These are phyloP conservation scores for Scedosporium boydii DNA, from an alignment of 2,329 filamentous ascomycete genomes.

Conservation along the genomic window DNA sequence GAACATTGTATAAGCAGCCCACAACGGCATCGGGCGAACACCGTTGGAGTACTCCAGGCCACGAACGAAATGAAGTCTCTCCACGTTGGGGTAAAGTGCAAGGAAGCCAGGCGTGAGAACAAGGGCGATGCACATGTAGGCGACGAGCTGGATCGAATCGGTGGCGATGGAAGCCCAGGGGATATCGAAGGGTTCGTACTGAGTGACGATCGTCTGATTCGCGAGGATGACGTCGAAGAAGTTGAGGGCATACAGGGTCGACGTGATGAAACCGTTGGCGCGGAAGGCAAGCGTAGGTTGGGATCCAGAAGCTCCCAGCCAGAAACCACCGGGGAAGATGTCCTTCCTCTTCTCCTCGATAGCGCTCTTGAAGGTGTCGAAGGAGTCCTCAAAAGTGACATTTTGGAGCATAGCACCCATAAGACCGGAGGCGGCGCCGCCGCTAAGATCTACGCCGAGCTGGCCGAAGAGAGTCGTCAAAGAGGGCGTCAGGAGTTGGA, in stretches of 20 bases:
- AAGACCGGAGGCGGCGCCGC: background rate
- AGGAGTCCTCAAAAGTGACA: background rate
- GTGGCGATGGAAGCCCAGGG: conserved; percentile 62
- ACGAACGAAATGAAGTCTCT: conserved; percentile 69
- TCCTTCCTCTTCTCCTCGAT: conserved; percentile 54
- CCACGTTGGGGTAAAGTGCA: conserved; percentile 77
- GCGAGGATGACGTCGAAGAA: conserved; percentile 55
- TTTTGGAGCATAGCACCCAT: background rate
- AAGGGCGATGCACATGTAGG: conserved; percentile 75
- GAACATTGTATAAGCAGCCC: conserved; percentile 74
- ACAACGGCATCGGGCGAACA: conserved; percentile 70
- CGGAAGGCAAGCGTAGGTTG: conserved; percentile 62
- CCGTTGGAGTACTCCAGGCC: conserved; percentile 88
- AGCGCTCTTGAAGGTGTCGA: conserved; percentile 51
- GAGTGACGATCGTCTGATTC: conserved; percentile 59
- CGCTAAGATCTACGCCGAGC: background rate
- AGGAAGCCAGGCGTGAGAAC: conserved; percentile 78
- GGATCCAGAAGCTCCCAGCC: conserved; percentile 52
- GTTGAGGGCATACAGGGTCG: conserved; percentile 55
- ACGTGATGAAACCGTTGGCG: conserved; percentile 49
- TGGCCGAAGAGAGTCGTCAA: background rate
- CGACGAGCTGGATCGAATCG: conserved; percentile 65
- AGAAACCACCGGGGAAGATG: conserved; percentile 71
- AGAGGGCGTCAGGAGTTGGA: conserved; percentile 6
- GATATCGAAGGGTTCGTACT: conserved; percentile 66